Evolutionary conservation across 2,329 filamentous ascomycete genomes (phyloP).

Genomic region (Aspergillus clavatus): DNA sequence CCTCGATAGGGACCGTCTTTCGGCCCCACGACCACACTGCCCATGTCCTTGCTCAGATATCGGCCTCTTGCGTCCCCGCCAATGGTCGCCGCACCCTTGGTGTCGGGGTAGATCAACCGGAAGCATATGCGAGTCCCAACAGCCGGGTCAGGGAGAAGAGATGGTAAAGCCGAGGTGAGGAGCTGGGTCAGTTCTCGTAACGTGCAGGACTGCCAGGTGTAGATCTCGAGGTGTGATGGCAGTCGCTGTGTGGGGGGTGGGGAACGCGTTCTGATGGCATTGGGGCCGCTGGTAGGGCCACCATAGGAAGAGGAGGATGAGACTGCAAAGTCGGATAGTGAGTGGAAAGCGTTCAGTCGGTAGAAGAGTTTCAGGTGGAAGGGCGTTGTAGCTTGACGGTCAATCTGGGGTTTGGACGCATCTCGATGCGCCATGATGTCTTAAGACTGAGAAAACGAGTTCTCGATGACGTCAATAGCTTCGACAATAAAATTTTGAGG

Average conservation of each 20-base stretch:
- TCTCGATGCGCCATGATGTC: conserved; percentile 24
- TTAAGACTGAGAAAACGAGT: no score
- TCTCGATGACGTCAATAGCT: no score
- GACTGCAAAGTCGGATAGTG: conserved; percentile 38
- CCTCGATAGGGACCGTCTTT: conserved; percentile 23
- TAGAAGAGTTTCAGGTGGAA: conserved; percentile 87
- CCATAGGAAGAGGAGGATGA: conserved; percentile 19
- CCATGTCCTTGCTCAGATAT: conserved; percentile 75
- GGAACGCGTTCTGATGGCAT: conserved; percentile 32
- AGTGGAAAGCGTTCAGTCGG: conserved; percentile 66
- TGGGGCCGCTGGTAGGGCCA: conserved; percentile 34
- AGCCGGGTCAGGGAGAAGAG: conserved; percentile 65
- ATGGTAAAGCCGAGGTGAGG: conserved; percentile 63
- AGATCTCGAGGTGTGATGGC: conserved; percentile 68
- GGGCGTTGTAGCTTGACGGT: conserved; percentile 68
- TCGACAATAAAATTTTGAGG: no score
- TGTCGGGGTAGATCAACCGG: conserved; percentile 79
- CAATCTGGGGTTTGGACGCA: conserved; percentile 44
- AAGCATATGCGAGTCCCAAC: conserved; percentile 83
- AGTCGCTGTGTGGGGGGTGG: conserved; percentile 56
- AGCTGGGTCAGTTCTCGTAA: conserved; percentile 76
- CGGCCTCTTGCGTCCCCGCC: conserved; percentile 48
- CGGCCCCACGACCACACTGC: conserved; percentile 68
- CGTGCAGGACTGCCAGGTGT: conserved; percentile 80
- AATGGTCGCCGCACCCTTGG: conserved; percentile 41